Conservation (phyloP, 345 rosid species). For the Eucalyptus erythrocorys region DNA sequence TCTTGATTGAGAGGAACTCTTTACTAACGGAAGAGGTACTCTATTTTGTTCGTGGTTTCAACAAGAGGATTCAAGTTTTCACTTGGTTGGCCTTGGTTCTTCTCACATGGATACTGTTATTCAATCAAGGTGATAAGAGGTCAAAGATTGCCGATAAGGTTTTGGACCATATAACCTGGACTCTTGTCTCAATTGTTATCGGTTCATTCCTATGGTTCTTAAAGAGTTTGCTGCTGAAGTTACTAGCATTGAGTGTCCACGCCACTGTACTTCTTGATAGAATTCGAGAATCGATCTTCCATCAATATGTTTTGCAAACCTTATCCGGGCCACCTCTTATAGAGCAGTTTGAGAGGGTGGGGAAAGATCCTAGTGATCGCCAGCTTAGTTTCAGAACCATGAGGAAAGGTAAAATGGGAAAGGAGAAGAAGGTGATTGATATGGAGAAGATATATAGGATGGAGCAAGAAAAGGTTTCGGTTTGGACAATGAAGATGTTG, state of each 20-base stretch:
- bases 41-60: constrained; percentile 84
- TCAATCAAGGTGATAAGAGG: constrained; percentile 20
- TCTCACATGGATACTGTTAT: constrained; percentile 48
- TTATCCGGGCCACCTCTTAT: constrained; percentile 66
- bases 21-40: constrained; percentile 55
- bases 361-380: constrained; percentile 32
- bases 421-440: constrained; percentile 48
- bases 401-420: constrained; percentile 26
- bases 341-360: constrained; percentile 51
- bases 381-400: constrained; percentile 37
- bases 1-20: constrained; percentile 63
- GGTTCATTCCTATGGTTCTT: constrained; percentile 60
- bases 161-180: constrained; percentile 43
- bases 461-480: constrained; percentile 69
- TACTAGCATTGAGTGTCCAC: constrained; percentile 66
- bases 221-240: constrained; percentile 58
- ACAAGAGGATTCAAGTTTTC: constrained; percentile 66
- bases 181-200: constrained; percentile 40
- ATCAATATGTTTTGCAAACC: constrained; percentile 65
- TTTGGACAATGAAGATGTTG: constrained; percentile 82
- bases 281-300: constrained; percentile 68
- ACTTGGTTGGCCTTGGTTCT: constrained; percentile 63
- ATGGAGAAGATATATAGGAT: constrained; percentile 60
- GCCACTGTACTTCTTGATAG: constrained; percentile 62
- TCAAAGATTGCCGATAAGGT: constrained; percentile 27